Evolutionary conservation across 2,329 filamentous ascomycete species (phyloP), one percentile per base, ranked within the genome.

Genomic region (Claviceps arundinis): DNA sequence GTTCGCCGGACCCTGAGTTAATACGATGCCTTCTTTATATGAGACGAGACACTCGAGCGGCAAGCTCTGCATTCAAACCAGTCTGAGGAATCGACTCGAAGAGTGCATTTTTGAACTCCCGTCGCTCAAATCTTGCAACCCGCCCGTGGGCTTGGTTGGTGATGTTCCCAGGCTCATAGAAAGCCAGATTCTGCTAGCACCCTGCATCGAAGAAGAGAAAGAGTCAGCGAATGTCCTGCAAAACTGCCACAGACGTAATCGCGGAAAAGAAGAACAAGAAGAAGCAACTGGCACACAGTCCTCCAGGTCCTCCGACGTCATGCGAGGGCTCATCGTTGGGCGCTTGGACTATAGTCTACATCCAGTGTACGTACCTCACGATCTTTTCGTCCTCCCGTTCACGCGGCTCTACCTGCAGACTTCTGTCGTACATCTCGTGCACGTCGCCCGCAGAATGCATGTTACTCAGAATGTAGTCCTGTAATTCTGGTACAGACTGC

Each of bases 371-470:
- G 63, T 83, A 95, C 90, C 93, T 94, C 66, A 95, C 91, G 76
- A 98, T 97, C 78, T 97, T 97, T 73, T 98, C 93, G 65, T 98
- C 93, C 73, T 98, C 93, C 62, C 93, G 81, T 73, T 98, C 93
- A 62, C 93, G 81, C 56, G 93, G 93, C 68, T 98, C 93, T 55
- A 98, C 84, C 63, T 84, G 78, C 71, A 98, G 74, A 71, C 89
- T 95, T 76, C 90, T 90, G 69, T 97, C 90, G 73, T 97, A 98
- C 93, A 97, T 97, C 74, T 97, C 91, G 68, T 97, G 90, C 57
- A 98, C 93, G 67, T 97, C 91, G 50, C 89, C 87, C 4, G 93
- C 91, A 34, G 85, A 85, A 71, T 94, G 86, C 87, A 97, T 95
- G 67, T 97, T 96, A 67, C 84, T 90, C 59, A 96, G 72, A 58